A percentile compares a stretch with the other conserved stretches of the same genome.
These are phyloP conservation scores for Rhodosporidiobolus odoratus DNA, from an alignment of 768 basidiomycete genomes.

Conservation along the genomic window DNA sequence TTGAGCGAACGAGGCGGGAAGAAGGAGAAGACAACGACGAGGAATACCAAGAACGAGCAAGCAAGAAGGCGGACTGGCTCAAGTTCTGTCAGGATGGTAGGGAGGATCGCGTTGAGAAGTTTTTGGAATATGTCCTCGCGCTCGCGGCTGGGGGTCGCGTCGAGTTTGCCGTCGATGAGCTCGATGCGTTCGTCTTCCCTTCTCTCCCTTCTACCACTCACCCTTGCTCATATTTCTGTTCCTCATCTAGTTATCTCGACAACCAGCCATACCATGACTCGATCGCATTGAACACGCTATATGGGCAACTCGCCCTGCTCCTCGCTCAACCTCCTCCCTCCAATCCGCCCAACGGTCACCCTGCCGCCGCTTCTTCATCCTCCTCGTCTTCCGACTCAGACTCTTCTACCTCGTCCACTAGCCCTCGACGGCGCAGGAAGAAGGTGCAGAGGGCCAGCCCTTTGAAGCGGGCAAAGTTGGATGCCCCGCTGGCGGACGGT, in stretches of 20 bases:
- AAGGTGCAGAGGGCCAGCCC: background rate
- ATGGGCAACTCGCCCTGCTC: slow-evolving; percentile 28
- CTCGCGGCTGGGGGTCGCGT: slow-evolving; percentile 20
- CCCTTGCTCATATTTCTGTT: background rate
- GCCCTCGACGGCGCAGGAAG: background rate
- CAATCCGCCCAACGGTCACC: background rate
- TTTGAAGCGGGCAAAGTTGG: background rate
- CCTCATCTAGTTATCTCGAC: slow-evolving; percentile 19
- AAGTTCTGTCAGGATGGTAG: slow-evolving; percentile 25
- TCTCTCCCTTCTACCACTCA: background rate
- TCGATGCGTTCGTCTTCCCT: slow-evolving; percentile 21
- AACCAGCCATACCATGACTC: slow-evolving; percentile 37
- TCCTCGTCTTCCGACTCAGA: background rate
- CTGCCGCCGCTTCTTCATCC: background rate
- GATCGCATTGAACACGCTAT: slow-evolving; percentile 31
- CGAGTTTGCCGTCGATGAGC: slow-evolving; percentile 33
- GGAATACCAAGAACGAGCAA: background rate
- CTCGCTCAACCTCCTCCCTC: slow-evolving; percentile 12
- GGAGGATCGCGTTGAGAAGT: slow-evolving; percentile 26
- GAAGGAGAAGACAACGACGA: slow-evolving; percentile 9
- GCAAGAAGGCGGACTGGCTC: slow-evolving; percentile 30
- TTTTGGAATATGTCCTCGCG: slow-evolving; percentile 28
- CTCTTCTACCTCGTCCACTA: slow-evolving; percentile 2
- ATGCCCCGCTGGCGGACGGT: background rate
- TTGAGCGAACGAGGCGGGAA: slow-evolving; percentile 4